Evolutionary conservation across 805 yeast genomes (phyloP).

Genomic region (Cyberlindnera japonica): DNA sequence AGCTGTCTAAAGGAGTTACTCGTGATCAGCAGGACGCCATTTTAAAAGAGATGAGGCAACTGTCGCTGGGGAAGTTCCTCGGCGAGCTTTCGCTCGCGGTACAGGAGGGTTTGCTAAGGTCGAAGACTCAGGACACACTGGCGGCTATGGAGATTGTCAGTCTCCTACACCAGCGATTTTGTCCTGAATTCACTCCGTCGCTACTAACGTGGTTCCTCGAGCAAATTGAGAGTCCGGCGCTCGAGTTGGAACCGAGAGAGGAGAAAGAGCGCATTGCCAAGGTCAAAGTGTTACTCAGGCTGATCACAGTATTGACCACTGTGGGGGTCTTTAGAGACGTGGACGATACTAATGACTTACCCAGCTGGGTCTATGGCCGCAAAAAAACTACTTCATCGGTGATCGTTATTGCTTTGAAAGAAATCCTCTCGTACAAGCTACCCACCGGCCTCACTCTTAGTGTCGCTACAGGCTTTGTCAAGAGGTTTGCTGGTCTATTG

Average conservation of each 20-base stretch:
- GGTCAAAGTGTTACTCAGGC: conserved; percentile 45
- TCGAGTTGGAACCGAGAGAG: conserved; percentile 34
- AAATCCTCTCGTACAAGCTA: conserved; percentile 40
- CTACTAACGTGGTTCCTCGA: conserved; percentile 41
- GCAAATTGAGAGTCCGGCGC: conserved; percentile 35
- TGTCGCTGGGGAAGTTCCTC: conserved; percentile 70
- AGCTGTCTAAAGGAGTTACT: conserved; percentile 53
- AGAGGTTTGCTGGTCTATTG: conserved; percentile 39
- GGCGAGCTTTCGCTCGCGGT: conserved; percentile 63
- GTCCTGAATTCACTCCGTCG: conserved; percentile 45
- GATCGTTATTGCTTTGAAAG: conserved; percentile 41
- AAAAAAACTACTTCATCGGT: conserved; percentile 36
- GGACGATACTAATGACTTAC: conserved; percentile 42
- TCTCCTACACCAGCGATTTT: conserved; percentile 75
- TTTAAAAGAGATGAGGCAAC: conserved; percentile 55
- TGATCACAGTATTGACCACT: conserved; percentile 55
- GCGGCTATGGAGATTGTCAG: conserved; percentile 68
- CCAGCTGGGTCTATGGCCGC: conserved; percentile 39
- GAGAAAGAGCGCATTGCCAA: conserved; percentile 37
- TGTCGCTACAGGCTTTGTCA: conserved; percentile 46
- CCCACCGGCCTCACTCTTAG: conserved; percentile 32
- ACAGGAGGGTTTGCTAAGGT: conserved; percentile 55
- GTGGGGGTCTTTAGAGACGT: conserved; percentile 51
- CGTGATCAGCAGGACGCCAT: conserved; percentile 47
- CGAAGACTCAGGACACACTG: conserved; percentile 51